These are phyloP conservation scores for Pseudocercospora pini-densiflorae DNA, from an alignment of 2,329 filamentous ascomycete species.

Conservation along the genomic window DNA sequence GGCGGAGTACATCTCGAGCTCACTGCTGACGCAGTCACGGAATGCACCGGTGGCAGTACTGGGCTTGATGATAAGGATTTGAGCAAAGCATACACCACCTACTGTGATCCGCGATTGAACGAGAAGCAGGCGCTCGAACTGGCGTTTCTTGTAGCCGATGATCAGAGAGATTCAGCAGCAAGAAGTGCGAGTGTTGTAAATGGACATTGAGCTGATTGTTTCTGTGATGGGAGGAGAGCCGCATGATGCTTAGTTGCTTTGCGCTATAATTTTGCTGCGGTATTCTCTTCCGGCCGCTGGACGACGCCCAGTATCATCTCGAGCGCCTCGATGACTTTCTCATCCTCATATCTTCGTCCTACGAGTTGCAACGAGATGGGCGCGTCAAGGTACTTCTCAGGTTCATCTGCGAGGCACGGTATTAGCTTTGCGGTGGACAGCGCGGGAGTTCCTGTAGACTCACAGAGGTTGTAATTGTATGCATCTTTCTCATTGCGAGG, in stretches of 20 bases:
- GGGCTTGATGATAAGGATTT: constrained; percentile 86
- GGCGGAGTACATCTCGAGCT: constrained; percentile 95
- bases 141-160: constrained; percentile 86
- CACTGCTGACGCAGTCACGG: constrained; percentile 93
- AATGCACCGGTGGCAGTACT: constrained; percentile 90
- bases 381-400: constrained; percentile 53
- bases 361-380: constrained; percentile 61
- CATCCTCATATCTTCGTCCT: constrained; percentile 58
- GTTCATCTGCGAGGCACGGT: constrained; percentile 19
- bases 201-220: neutral
- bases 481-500: constrained; percentile 53
- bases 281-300: neutral
- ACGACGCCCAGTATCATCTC: constrained; percentile 39
- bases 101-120: constrained; percentile 93
- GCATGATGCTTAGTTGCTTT: neutral
- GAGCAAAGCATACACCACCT: constrained; percentile 89
- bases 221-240: neutral
- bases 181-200: neutral
- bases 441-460: constrained; percentile 20
- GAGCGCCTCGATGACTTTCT: constrained; percentile 53
- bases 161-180: constrained; percentile 26
- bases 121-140: constrained; percentile 97
- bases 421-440: neutral
- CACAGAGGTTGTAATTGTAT: constrained; percentile 54
- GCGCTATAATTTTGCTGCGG: neutral